Evolutionary conservation across 257 asterid genomes (phyloP).

Genomic region (Solanum sitiens): DNA sequence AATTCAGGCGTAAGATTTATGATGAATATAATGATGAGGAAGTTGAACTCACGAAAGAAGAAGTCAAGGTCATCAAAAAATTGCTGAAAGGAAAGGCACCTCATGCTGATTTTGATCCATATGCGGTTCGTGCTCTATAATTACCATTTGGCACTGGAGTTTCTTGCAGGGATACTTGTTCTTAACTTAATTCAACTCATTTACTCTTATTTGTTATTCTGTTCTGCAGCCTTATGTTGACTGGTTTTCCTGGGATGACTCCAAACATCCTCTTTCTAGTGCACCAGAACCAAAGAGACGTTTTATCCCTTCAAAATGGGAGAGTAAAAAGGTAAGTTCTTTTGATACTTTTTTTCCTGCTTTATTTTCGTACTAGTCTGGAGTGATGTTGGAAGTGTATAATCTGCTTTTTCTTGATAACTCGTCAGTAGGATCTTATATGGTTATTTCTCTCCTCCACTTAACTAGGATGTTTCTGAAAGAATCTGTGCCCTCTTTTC

Average conservation of each 20-base stretch:
- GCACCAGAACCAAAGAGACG: slow-evolving; percentile 99
- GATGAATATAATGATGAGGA: slow-evolving; percentile 89
- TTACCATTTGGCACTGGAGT: not conserved
- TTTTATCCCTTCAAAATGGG: slow-evolving; percentile 91
- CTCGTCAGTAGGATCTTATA: not conserved
- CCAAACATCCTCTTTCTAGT: slow-evolving; percentile 79
- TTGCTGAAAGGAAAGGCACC: slow-evolving; percentile 85
- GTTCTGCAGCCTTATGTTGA: slow-evolving; percentile 70
- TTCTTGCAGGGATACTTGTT: not conserved
- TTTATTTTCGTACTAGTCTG: not conserved
- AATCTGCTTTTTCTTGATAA: not conserved
- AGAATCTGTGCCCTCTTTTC: not conserved
- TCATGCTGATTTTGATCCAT: slow-evolving; percentile 83
- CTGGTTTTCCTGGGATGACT: slow-evolving; percentile 69
- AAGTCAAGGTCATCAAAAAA: slow-evolving; percentile 49
- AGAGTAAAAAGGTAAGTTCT: slow-evolving; percentile 58
- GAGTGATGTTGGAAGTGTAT: not conserved
- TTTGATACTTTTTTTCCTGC: not conserved
- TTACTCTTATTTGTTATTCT: not conserved
- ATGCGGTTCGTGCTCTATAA: slow-evolving; percentile 47
- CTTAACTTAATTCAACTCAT: not conserved
- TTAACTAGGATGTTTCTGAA: not conserved
- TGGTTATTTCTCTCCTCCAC: not conserved
- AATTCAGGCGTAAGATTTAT: slow-evolving; percentile 68
- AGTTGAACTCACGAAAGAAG: slow-evolving; percentile 77